Evolutionary conservation across 169 alveolate genomes (phyloP).

Genomic region (Plasmodium adleri): DNA sequence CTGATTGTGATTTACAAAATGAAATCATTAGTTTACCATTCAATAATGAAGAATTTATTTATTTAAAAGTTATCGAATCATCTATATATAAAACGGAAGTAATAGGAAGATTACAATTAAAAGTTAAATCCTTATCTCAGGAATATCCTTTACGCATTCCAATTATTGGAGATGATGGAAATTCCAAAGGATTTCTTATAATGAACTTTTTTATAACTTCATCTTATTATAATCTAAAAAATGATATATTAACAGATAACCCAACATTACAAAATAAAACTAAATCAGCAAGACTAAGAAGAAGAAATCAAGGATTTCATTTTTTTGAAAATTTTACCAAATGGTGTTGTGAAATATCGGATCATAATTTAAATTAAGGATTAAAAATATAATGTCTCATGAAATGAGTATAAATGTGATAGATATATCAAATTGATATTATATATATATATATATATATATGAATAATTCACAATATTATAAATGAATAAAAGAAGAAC

Average conservation of each 20-base stretch:
- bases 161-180: slow-evolving; percentile 84
- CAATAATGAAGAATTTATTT: slow-evolving; percentile 82
- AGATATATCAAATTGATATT: too few relatives aligned
- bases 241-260: slow-evolving; percentile 72
- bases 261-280: slow-evolving; percentile 43
- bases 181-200: slow-evolving; percentile 78
- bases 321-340: slow-evolving; percentile 82
- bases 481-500: too few relatives aligned
- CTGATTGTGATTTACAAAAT: slow-evolving; percentile 81
- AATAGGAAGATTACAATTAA: slow-evolving; percentile 83
- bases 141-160: slow-evolving; percentile 83
- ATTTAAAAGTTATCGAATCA: slow-evolving; percentile 81
- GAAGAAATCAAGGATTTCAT: slow-evolving; percentile 78
- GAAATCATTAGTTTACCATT: slow-evolving; percentile 83
- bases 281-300: slow-evolving; percentile 62
- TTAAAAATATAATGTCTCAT: not conserved
- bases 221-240: slow-evolving; percentile 78
- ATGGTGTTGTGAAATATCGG: slow-evolving; percentile 88
- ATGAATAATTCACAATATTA: too few relatives aligned
- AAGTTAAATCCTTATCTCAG: slow-evolving; percentile 80
- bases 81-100: slow-evolving; percentile 79
- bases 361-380: slow-evolving; percentile 79
- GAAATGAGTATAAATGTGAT: not conserved
- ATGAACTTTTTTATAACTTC: slow-evolving; percentile 80
- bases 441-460: too few relatives aligned